Evolutionary conservation across 1,284 basidiomycete species (phyloP).

Genomic region (Ceratobasidium theobromae): DNA sequence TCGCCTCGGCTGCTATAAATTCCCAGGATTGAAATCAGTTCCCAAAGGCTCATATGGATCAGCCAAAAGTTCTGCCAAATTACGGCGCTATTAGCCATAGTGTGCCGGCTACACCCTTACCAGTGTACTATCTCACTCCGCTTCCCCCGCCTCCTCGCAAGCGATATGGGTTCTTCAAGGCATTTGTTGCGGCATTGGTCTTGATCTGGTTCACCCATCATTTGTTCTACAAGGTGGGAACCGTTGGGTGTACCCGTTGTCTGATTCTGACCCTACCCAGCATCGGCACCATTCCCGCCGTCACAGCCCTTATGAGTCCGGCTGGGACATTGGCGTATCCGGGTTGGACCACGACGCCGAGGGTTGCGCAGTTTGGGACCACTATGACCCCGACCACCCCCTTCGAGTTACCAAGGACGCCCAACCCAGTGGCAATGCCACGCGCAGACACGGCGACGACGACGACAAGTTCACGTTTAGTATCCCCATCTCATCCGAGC

Average conservation of each 20-base stretch:
- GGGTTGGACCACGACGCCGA: conserved; percentile 5
- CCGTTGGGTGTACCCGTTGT: not conserved
- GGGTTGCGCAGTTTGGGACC: conserved; percentile 22
- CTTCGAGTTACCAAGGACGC: not conserved
- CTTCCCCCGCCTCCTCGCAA: conserved; percentile 1
- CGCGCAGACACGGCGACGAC: not conserved
- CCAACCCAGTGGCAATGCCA: not conserved
- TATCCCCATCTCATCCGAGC: conserved; percentile 4
- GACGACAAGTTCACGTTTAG: conserved; percentile 19
- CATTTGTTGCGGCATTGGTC: not conserved
- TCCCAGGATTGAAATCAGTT: not conserved
- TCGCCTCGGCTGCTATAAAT: too few relatives aligned
- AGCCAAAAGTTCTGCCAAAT: not conserved
- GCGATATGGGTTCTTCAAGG: conserved; percentile 5
- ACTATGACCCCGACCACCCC: conserved; percentile 8
- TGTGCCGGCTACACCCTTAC: not conserved
- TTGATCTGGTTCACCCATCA: not conserved
- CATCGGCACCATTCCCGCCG: not conserved
- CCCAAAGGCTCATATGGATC: not conserved
- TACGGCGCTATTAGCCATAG: not conserved
- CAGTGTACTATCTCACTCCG: conserved; percentile 19
- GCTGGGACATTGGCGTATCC: not conserved
- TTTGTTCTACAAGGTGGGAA: not conserved
- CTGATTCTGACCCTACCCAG: not conserved
- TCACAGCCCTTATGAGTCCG: not conserved